These are phyloP conservation scores for Hordeum vulgare DNA, from an alignment of 176 grass and related monocot genomes.

Conservation along the genomic window DNA sequence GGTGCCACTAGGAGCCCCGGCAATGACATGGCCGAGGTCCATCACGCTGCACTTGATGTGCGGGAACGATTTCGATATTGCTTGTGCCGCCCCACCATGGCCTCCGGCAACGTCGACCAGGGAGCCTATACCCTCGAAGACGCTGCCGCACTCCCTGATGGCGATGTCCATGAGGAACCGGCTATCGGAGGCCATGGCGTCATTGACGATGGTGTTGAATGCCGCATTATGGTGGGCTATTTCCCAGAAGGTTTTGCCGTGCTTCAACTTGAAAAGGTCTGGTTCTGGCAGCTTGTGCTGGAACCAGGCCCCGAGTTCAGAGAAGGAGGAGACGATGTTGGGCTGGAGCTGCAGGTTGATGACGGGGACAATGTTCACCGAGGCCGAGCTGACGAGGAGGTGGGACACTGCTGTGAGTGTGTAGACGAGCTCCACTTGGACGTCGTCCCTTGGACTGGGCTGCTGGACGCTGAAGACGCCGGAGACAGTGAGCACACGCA, in stretches of 20 bases:
- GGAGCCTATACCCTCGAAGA: constrained; percentile 28
- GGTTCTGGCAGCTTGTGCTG: neutral
- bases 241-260: constrained; percentile 14
- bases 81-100: neutral
- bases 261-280: neutral
- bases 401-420: neutral
- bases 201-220: constrained; percentile 12
- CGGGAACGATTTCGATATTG: constrained; percentile 28
- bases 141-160: neutral
- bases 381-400: neutral
- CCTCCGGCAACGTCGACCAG: constrained; percentile 56
- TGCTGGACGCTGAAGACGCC: neutral
- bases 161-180: constrained; percentile 7
- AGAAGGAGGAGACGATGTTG: no score
- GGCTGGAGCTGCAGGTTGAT: neutral
- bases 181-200: constrained; percentile 29
- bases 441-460: neutral
- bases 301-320: neutral
- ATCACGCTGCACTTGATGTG: neutral
- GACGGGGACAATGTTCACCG: neutral
- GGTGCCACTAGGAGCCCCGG: neutral
- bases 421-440: neutral
- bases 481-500: constrained; percentile 7
- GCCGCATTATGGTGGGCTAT: neutral
- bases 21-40: constrained; percentile 39